Percentiles rank a stretch among this genome's conserved stretches.
phyloP scores from a whole-genome alignment of 2,329 filamentous ascomycete genomes.

The Colletotrichum sp. region DNA sequence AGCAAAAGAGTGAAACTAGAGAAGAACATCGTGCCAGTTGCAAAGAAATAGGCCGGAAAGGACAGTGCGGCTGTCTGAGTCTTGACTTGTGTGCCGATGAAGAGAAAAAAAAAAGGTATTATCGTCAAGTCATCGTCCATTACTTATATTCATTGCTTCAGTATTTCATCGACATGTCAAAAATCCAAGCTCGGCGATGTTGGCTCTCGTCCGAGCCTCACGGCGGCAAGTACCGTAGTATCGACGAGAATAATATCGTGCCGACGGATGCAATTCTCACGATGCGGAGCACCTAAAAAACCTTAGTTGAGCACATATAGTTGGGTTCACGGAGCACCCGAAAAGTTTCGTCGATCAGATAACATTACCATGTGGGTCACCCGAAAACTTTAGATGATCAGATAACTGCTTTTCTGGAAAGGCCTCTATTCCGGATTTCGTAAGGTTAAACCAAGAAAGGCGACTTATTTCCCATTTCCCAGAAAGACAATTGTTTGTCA shows the following conservation, averaged over 20 bases:
- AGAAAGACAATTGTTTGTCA: fast-evolving
- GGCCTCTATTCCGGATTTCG: background rate
- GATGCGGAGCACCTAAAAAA: background rate
- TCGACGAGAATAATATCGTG: background rate
- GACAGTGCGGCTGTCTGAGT: background rate
- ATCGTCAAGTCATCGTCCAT: fast-evolving
- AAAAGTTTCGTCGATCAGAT: background rate
- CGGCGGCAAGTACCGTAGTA: background rate
- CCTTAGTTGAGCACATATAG: background rate
- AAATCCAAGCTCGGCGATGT: background rate
- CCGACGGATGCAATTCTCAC: background rate
- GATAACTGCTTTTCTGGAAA: background rate
- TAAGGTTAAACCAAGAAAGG: background rate
- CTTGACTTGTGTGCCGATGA: background rate
- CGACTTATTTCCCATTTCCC: background rate
- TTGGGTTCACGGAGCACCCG: background rate
- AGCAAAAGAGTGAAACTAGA: background rate
- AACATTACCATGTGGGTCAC: background rate
- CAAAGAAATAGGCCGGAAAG: background rate
- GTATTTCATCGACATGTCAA: background rate
- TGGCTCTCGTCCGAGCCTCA: background rate
- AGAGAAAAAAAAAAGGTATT: background rate
- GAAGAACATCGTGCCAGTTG: background rate
- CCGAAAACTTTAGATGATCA: background rate
- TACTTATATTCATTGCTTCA: background rate